These are phyloP conservation scores for Sabuloglossum arenarium DNA, from an alignment of 495 filamentous ascomycete genomes.

Conservation along the genomic window DNA sequence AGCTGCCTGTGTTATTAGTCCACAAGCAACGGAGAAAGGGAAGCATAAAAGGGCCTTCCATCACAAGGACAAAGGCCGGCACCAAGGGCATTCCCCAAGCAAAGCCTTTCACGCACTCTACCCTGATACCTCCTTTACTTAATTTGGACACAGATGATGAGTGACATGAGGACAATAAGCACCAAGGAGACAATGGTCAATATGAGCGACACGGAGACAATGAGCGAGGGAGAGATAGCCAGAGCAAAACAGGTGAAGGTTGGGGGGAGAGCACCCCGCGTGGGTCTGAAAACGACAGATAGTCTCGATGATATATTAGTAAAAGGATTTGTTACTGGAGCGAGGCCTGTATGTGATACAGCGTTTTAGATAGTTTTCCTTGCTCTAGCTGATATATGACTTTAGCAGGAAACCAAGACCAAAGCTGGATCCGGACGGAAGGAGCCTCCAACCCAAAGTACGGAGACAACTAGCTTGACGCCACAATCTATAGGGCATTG, in stretches of 20 bases:
- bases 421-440: neutral
- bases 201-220: neutral
- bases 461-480: neutral
- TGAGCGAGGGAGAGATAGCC: conserved; percentile 1
- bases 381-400: neutral
- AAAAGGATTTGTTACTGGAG: neutral
- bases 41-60: neutral
- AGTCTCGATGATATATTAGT: neutral
- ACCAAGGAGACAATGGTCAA: neutral
- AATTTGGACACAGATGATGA: neutral
- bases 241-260: neutral
- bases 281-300: neutral
- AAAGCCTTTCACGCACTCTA: no score
- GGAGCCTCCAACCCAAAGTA: no score
- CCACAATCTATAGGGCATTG: neutral
- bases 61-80: neutral
- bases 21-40: neutral
- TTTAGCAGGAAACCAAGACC: neutral
- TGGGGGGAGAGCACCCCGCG: neutral
- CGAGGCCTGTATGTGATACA: neutral
- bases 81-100: no score
- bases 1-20: neutral
- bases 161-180: neutral
- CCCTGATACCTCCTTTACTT: neutral
- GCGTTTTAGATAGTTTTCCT: neutral